phyloP scores from a whole-genome alignment of 495 filamentous ascomycete species.

The Penicillium cataractarum region DNA sequence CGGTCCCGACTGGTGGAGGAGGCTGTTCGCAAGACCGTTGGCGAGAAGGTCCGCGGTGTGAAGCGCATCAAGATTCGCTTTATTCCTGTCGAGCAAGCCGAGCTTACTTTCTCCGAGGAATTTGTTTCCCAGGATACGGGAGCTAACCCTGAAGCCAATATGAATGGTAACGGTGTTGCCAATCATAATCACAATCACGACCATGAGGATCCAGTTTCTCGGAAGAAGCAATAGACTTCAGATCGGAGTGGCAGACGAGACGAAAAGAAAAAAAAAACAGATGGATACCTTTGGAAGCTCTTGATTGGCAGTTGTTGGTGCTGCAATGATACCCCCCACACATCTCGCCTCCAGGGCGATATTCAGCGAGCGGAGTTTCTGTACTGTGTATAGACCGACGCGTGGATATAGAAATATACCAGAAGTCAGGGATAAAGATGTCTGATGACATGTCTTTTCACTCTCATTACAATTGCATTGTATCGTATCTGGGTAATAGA shows the following conservation, averaged over 20 bases:
- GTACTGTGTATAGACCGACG: constrained; percentile 21
- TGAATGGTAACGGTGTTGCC: constrained; percentile 20
- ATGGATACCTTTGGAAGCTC: neutral
- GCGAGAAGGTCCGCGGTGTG: constrained; percentile 76
- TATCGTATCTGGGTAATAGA: neutral
- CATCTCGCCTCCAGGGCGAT: neutral
- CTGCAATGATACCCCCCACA: constrained; percentile 24
- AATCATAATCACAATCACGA: constrained; percentile 14
- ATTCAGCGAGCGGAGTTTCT: constrained; percentile 15
- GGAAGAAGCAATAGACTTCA: constrained; percentile 33
- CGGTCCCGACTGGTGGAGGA: constrained; percentile 72
- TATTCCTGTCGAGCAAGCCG: constrained; percentile 61
- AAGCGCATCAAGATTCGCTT: constrained; percentile 81
- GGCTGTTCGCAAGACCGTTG: constrained; percentile 66
- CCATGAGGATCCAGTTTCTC: constrained; percentile 31
- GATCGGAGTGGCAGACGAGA: neutral
- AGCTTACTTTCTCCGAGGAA: constrained; percentile 67
- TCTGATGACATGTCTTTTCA: neutral
- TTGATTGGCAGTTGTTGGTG: constrained; percentile 10
- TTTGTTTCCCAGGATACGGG: constrained; percentile 73
- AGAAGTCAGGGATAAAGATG: neutral
- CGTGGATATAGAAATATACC: constrained; percentile 14
- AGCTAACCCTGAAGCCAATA: constrained; percentile 64
- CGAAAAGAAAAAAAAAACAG: neutral
- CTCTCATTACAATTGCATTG: neutral